Evolutionary conservation across 2,329 filamentous ascomycete species (phyloP).

Genomic region (Aspergillus novoparasiticus): DNA sequence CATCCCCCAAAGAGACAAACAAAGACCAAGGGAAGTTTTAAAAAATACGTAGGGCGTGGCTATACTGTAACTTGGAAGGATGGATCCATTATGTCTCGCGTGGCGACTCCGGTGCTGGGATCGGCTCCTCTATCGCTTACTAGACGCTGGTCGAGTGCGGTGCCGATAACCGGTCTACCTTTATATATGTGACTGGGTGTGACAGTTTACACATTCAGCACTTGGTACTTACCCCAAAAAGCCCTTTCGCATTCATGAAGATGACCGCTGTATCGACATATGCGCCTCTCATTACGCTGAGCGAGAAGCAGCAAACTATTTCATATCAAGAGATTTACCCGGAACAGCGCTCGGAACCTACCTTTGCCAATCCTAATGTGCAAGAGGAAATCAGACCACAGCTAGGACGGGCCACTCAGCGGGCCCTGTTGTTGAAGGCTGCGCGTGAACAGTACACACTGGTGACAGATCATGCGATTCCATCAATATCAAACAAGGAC

Average conservation of each 20-base stretch:
- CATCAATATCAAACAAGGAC: constrained; percentile 45
- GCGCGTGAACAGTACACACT: constrained; percentile 55
- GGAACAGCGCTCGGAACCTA: constrained; percentile 13
- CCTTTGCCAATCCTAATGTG: background rate
- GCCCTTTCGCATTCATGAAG: background rate
- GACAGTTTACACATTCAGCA: background rate
- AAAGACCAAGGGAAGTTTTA: background rate
- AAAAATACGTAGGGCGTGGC: constrained; percentile 11
- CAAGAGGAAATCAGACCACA: constrained; percentile 10
- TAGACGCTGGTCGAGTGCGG: background rate
- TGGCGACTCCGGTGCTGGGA: background rate
- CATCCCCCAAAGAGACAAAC: background rate
- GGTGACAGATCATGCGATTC: constrained; percentile 49
- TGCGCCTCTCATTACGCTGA: constrained; percentile 8
- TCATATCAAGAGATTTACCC: constrained; percentile 13
- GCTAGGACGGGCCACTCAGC: constrained; percentile 37
- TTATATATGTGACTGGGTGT: background rate
- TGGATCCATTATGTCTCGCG: background rate
- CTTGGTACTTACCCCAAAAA: background rate
- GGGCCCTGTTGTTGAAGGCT: constrained; percentile 54
- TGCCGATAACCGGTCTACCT: constrained; percentile 2
- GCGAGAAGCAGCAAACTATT: constrained; percentile 15
- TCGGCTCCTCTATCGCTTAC: background rate
- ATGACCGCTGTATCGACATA: constrained; percentile 19
- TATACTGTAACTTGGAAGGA: background rate